Evolutionary conservation across 805 yeast species (phyloP), one percentile per base, ranked within the genome.

Genomic region (Kluyveromyces lactis): DNA sequence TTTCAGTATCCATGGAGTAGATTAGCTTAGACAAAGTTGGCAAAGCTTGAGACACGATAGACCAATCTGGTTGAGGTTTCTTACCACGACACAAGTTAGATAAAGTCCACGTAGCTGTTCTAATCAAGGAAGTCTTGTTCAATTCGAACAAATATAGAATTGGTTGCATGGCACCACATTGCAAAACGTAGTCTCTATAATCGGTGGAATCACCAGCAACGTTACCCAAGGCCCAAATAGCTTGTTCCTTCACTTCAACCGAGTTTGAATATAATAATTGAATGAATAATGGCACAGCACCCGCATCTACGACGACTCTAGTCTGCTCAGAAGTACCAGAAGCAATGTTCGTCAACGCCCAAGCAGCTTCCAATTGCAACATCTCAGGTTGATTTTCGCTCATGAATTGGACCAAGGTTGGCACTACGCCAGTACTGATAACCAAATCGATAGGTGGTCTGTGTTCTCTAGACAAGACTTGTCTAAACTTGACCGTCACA

Each of bases 271-370:
- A 73, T 52, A 92, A 72, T 50, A 92, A 71, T 48, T 81, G 73
- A 33, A 92, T 95, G 63, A 92, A 87, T 40, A 79, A 68, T 15
- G 97, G 97, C 32, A 92, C 94, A 0, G 97, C 97, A 39, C 90
- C 94, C 3, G 90, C 80, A 46, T 87, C 90, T 41, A 92, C 92
- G 40, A 92, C 97, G 31, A 81, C 80, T 53, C 74, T 75, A 16
- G 98, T 92, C 66, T 92, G 97, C 35, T 77, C 82, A 31, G 95
- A 77, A 38, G 81, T 70, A 47, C 98, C 98, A 3, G 96, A 86
- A 17, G 97, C 97, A 62, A 92, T 90, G 61, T 92, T 92, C 37
- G 98, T 92, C 51, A 92, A 74, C n/a, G 97, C 97, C 98, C 98
- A 92, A 7, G 98, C 97, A 10, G 97, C 95, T 69, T 92, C 98